Conservation (phyloP, 129 eudicot genomes). For the Logfia minima region DNA sequence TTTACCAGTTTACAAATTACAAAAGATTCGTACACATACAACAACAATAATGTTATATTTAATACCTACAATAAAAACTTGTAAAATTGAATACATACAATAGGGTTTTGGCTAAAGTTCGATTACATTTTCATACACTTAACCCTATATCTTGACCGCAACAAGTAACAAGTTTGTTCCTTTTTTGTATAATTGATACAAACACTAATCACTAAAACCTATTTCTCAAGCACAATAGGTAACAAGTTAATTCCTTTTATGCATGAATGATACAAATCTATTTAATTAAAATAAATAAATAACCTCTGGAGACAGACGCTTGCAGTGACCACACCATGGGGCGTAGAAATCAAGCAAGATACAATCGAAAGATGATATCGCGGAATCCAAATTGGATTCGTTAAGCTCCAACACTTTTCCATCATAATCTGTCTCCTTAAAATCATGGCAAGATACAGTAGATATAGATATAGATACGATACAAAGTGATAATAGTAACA, state of each 20-base stretch:
- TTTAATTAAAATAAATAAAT: not conserved
- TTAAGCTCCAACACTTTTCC: constrained; percentile 83
- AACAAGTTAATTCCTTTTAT: not conserved
- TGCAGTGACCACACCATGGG: constrained; percentile 99
- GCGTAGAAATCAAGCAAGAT: constrained; percentile 93
- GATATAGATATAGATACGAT: constrained; percentile 10
- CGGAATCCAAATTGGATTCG: constrained; percentile 83
- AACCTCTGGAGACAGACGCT: constrained; percentile 95
- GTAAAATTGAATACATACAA: not conserved
- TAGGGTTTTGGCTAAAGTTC: not conserved
- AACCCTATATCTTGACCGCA: not conserved
- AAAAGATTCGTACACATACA: no score
- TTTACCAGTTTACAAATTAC: not conserved
- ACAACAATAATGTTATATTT: not conserved
- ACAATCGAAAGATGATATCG: constrained; percentile 77
- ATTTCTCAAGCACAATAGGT: not conserved
- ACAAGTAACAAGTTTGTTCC: not conserved
- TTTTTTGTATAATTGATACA: not conserved
- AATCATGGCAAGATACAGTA: constrained; percentile 32
- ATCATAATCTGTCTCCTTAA: constrained; percentile 43
- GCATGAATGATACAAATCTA: not conserved
- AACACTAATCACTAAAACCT: not conserved
- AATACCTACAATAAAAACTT: not conserved
- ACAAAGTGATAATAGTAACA: constrained; percentile 23
- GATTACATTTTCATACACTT: not conserved